Percentiles rank a stretch among this genome's conserved stretches.
Evolutionary conservation across 1,284 basidiomycete genomes (phyloP).

Genomic region (Tylopilus sp.): DNA sequence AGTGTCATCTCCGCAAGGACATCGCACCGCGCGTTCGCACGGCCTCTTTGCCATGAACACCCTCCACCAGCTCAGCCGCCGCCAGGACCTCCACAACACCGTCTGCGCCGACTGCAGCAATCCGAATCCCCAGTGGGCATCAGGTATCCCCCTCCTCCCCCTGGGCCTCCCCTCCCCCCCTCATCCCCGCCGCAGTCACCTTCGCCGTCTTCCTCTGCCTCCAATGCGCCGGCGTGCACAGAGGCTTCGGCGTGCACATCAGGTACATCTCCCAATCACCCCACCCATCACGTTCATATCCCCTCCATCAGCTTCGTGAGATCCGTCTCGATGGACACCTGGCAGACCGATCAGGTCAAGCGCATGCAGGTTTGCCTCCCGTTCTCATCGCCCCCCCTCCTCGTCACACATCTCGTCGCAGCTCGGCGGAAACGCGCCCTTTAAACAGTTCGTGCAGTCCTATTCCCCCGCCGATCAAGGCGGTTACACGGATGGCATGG

Average conservation of each 20-base stretch:
- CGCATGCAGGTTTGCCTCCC: slow-evolving; percentile 75
- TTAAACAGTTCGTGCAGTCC: slow-evolving; percentile 73
- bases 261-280: slow-evolving; percentile 45
- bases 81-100: slow-evolving; percentile 73
- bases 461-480: slow-evolving; percentile 72
- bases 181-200: slow-evolving; percentile 39
- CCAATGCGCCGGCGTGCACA: slow-evolving; percentile 86
- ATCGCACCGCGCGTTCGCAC: slow-evolving; percentile 1
- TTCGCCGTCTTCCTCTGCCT: slow-evolving; percentile 89
- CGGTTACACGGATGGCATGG: slow-evolving; percentile 71
- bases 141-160: slow-evolving; percentile 41
- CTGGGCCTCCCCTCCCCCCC: neutral
- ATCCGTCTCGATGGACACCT: slow-evolving; percentile 94
- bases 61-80: slow-evolving; percentile 70
- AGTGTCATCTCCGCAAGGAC: slow-evolving; percentile 10
- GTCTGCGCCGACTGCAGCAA: slow-evolving; percentile 79
- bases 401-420: slow-evolving; percentile 34
- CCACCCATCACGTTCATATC: slow-evolving; percentile 4
- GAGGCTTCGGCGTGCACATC: slow-evolving; percentile 86
- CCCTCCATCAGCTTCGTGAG: slow-evolving; percentile 72
- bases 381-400: slow-evolving; percentile 6
- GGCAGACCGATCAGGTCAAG: slow-evolving; percentile 86
- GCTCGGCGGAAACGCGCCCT: slow-evolving; percentile 84
- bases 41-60: slow-evolving; percentile 48
- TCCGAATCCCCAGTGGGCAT: slow-evolving; percentile 93